Percentiles rank a stretch among this genome's conserved stretches.
These are phyloP conservation scores for Blastobotrys terrestris DNA, from an alignment of 805 yeast species.

Conservation along the genomic window DNA sequence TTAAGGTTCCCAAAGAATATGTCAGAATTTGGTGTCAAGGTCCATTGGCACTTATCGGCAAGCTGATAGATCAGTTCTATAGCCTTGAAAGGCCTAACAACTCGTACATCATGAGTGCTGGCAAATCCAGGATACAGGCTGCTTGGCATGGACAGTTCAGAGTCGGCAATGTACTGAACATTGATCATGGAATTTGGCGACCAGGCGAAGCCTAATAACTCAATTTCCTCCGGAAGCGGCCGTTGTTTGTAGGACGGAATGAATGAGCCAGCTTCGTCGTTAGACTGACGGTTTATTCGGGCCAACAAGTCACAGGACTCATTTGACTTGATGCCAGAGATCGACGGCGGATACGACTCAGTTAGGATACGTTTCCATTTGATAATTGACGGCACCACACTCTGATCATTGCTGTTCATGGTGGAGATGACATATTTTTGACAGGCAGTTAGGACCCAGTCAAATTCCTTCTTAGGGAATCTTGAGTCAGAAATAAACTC, in stretches of 20 bases:
- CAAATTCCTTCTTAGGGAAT: slow-evolving; percentile 13
- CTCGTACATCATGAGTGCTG: background rate
- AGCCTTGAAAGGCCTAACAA: background rate
- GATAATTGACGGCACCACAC: background rate
- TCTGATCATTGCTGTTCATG: background rate
- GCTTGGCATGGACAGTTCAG: slow-evolving; percentile 6
- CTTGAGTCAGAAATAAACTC: background rate
- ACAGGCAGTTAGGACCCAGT: slow-evolving; percentile 6
- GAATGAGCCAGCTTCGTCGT: background rate
- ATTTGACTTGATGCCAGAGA: background rate
- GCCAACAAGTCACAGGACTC: background rate
- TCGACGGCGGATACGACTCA: background rate
- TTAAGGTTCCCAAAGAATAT: background rate
- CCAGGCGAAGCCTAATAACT: slow-evolving; percentile 19
- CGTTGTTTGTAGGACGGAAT: slow-evolving; percentile 14
- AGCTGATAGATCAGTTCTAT: background rate
- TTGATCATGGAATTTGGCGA: background rate
- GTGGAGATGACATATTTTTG: background rate
- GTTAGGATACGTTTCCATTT: background rate
- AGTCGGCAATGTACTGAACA: background rate
- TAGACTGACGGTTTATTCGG: background rate
- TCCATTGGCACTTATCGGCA: background rate
- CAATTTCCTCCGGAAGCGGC: slow-evolving; percentile 21
- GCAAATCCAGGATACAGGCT: slow-evolving; percentile 17
- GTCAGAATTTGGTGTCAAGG: background rate